A percentile compares a stretch with the other conserved stretches of the same genome.
Evolutionary conservation across 768 basidiomycete genomes (phyloP).

Genomic region (Tephrocybe sp.): DNA sequence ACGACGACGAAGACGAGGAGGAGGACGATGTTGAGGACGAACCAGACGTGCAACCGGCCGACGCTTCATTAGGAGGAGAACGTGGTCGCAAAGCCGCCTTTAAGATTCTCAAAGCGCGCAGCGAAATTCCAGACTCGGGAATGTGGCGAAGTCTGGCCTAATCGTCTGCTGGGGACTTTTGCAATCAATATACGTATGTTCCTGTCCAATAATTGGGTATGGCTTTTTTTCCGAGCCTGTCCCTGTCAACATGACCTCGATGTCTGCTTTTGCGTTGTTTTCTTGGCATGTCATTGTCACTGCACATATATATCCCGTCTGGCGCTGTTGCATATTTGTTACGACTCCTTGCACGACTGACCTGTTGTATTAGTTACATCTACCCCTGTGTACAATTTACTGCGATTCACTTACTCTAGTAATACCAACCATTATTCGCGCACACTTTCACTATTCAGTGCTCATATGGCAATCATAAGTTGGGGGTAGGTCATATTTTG

Average conservation of each 20-base stretch:
- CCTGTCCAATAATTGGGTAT: conserved; percentile 21
- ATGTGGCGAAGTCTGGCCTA: conserved; percentile 81
- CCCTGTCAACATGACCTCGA: background rate
- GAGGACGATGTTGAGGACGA: conserved; percentile 17
- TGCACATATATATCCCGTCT: conserved; percentile 7
- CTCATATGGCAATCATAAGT: background rate
- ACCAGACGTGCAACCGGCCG: conserved; percentile 16
- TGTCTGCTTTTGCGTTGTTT: conserved; percentile 13
- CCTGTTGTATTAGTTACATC: conserved; percentile 7
- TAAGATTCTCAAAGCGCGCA: conserved; percentile 69
- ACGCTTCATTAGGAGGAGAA: conserved; percentile 31
- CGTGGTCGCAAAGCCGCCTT: conserved; percentile 59
- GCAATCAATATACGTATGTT: conserved; percentile 18
- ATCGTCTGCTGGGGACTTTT: background rate
- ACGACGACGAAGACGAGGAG: conserved; percentile 42
- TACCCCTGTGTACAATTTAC: conserved; percentile 11
- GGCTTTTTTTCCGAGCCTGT: conserved; percentile 11
- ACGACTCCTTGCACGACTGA: conserved; percentile 8
- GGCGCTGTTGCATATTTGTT: conserved; percentile 2
- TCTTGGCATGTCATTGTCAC: conserved; percentile 9
- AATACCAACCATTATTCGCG: conserved; percentile 11
- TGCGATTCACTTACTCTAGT: conserved; percentile 8
- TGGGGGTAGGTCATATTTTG: conserved; percentile 2
- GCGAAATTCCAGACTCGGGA: conserved; percentile 62
- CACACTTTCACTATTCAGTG: no score